Base-by-base conservation (phyloP, 768 basidiomycete genomes). In the Lenzites betulinus region DNA sequence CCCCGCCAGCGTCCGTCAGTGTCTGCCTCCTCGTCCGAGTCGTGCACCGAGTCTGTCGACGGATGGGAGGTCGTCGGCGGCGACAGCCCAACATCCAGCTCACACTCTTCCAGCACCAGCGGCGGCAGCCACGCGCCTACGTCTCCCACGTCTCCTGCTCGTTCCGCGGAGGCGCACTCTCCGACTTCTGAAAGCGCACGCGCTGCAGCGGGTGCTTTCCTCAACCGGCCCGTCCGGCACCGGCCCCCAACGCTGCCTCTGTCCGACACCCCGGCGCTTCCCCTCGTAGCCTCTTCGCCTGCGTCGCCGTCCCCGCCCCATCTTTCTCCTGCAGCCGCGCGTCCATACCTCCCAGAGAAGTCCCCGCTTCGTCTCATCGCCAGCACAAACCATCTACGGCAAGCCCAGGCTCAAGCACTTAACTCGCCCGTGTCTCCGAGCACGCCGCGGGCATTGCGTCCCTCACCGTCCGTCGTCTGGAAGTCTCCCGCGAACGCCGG, bases 201-300 rank as follows among this genome's bases (percentile, higher is more conserved):
- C 48, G 23, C 44, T 11, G 54, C 20, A 6, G 44, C 44, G 44
- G 44, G 51, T 2, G 62, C 63, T 1, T 66, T 68, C 43, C 35
- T 68, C 7, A 64, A 61, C 38, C 51, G 67, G 25, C 60, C 60
- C 4, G 43, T 68, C 48, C 62, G 57, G 15, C 65, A 51, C 28
- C 54, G 51, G 15, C 42, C 54, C 22, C 46, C 55, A 9, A 9
- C 47, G 8, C 44, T 36, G 3, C 43, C 48, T 4, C 25, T 43
- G 12, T 38, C 39, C 7, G 53, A 51, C 20, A 54, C 47, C 26
- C 60, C 63, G 20, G 49, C 42, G 12, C 54, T 57, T 4, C 66
- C 60, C 1, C 42, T 42, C 4, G 51, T 61, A 2, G 53, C 54
- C 12, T 33, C 50, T 18, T 20, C 53, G 0, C 30, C 47, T 2